Base-by-base conservation (phyloP, 768 basidiomycete genomes). In the Russula sp. region DNA sequence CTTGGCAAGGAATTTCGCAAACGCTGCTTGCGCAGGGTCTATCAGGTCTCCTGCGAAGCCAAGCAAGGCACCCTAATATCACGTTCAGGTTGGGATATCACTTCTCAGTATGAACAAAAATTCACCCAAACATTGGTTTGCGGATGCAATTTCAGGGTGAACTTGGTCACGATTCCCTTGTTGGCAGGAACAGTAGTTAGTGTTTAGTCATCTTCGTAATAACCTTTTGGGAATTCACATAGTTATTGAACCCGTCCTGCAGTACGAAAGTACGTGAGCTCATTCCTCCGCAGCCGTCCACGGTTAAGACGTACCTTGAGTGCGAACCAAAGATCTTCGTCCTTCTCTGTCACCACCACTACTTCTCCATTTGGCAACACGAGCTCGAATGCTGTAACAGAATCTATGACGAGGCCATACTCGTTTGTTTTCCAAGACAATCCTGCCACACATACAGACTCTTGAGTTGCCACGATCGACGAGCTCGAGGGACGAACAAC, bases 401-500 rank as follows among this genome's bases (percentile, higher is more conserved):
- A 75, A 60, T 77, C 75, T 34, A 73, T 64, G 1, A 70, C 69
- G 25, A 76, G 61, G 7, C 76, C 75, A 59, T 68, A 69, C 51
- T 72, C 69, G 59, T 71, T 75, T 5, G 71, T 73, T 57, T 71
- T 71, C 62, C 69, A 59, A 1, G 74, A 75, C 61, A 72, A 76
- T 11, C 75, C 75, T 63, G 10, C 20, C 22, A 25, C 3, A 18
- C 5, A 34, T 3, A 16, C 7, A 47, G 46, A n/a, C 11, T 16
- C 14, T 49, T 22, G 16, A 32, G 34, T 48, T 18, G 7, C 7
- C 11, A 3, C 20, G 5, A 25, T 39, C 18, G n/a, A 46, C 35
- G 35, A 22, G 7, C 7, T 1, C 1, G 25, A 25, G 14, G 39
- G 10, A 42, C 39, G 22, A 46, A 25, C 4, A 46, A 25, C 7